Evolutionary conservation across 176 grass and related monocot genomes (phyloP).

Genomic region (Carex pumila): DNA sequence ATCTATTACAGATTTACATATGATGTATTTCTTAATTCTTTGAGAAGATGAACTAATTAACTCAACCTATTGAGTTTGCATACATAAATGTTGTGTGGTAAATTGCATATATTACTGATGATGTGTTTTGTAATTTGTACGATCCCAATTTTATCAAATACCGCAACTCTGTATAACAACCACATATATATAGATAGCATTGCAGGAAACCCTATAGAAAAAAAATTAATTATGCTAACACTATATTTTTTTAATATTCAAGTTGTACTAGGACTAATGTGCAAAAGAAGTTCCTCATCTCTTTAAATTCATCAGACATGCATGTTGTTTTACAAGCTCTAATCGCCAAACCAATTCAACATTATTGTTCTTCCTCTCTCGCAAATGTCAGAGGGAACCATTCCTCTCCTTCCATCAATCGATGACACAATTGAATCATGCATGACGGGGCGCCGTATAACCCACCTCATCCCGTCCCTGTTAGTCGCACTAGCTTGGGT

Average conservation of each 20-base stretch:
- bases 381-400: slow-evolving; percentile 15
- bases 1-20: no score
- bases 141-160: background rate
- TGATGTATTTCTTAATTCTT: background rate
- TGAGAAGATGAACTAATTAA: background rate
- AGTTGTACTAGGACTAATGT: background rate
- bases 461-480: slow-evolving; percentile 52
- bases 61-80: background rate
- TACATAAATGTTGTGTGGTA: background rate
- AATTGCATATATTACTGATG: background rate
- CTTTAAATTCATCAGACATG: slow-evolving; percentile 4
- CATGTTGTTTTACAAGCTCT: background rate
- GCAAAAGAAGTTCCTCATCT: background rate
- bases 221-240: background rate
- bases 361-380: background rate
- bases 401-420: slow-evolving; percentile 48
- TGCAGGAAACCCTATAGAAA: background rate
- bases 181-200: background rate
- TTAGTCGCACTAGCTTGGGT: slow-evolving; percentile 64
- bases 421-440: slow-evolving; percentile 67
- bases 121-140: background rate
- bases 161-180: background rate
- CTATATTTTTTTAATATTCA: background rate
- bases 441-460: slow-evolving; percentile 28
- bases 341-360: background rate